These are phyloP conservation scores for Candida chilensis DNA, from an alignment of 805 yeast genomes.

Conservation along the genomic window DNA sequence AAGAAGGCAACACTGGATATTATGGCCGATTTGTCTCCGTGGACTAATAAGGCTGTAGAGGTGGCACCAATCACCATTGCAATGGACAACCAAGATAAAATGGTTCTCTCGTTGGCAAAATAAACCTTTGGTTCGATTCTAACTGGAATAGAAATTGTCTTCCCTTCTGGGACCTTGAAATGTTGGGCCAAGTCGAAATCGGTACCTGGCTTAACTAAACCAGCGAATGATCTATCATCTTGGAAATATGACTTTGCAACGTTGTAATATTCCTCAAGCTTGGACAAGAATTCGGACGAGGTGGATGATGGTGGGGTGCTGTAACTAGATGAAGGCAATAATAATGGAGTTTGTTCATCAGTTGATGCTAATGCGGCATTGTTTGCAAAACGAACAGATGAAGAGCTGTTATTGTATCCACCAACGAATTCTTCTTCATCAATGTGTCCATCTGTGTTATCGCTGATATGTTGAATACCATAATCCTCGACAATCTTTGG, in stretches of 20 bases:
- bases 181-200: conserved; percentile 32
- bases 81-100: conserved; percentile 87
- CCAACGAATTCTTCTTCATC: conserved; percentile 13
- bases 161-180: conserved; percentile 78
- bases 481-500: conserved; percentile 55
- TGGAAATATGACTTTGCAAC: no score
- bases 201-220: conserved; percentile 34
- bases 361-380: conserved; percentile 1
- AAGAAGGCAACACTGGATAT: conserved; percentile 85
- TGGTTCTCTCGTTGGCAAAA: conserved; percentile 96
- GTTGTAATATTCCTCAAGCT: no score
- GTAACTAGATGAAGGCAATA: conserved; percentile 28
- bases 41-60: conserved; percentile 77
- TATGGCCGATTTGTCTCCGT: conserved; percentile 70
- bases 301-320: conserved; percentile 11
- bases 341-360: conserved; percentile 31
- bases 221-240: conserved; percentile 34
- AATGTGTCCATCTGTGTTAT: conserved; percentile 11
- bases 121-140: conserved; percentile 98
- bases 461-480: conserved; percentile 50
- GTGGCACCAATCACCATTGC: conserved; percentile 84
- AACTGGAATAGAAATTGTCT: conserved; percentile 84
- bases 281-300: no score
- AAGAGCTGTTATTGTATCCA: not conserved
- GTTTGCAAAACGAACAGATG: conserved; percentile 2